Evolutionary conservation across 1,284 basidiomycete species (phyloP).

Genomic region (Chondrostereum purpureum): DNA sequence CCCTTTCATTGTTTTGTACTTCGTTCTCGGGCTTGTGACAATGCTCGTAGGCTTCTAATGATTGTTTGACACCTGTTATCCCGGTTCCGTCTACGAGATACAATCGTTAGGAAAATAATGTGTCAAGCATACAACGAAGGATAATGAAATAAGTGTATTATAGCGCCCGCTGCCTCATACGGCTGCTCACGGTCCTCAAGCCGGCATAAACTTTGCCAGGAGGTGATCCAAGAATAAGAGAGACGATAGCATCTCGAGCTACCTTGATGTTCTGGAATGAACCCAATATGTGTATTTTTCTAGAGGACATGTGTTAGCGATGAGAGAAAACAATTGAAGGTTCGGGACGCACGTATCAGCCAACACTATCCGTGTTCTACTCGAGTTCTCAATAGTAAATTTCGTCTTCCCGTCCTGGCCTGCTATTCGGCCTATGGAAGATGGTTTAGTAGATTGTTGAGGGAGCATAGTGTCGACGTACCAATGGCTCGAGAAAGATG

Average conservation of each 20-base stretch:
- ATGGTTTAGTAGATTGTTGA: conserved; percentile 6
- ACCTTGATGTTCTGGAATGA: conserved; percentile 97
- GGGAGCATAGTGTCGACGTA: conserved; percentile 22
- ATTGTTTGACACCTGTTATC: no score
- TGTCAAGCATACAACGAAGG: no score
- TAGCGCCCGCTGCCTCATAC: conserved; percentile 86
- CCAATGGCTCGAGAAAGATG: conserved; percentile 95
- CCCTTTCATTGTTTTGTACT: neutral
- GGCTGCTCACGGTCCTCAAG: conserved; percentile 83
- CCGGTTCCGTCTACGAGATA: no score
- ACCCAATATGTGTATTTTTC: conserved; percentile 92
- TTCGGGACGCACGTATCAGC: conserved; percentile 79
- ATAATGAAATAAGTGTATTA: conserved; percentile 25
- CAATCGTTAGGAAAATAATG: no score
- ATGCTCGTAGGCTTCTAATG: neutral
- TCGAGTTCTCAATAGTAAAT: conserved; percentile 97
- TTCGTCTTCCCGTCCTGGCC: conserved; percentile 98
- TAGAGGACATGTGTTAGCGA: conserved; percentile 22
- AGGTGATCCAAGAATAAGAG: conserved; percentile 90
- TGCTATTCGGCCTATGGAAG: conserved; percentile 79
- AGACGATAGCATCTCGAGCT: conserved; percentile 92
- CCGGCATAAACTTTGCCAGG: conserved; percentile 96
- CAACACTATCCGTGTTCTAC: conserved; percentile 91
- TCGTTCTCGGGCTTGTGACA: no score
- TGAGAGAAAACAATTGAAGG: conserved; percentile 7